Evolutionary conservation across 139 green algal genomes (phyloP), one percentile per base, ranked within the genome.

Genomic region (Chlamydomonas asymmetrica): DNA sequence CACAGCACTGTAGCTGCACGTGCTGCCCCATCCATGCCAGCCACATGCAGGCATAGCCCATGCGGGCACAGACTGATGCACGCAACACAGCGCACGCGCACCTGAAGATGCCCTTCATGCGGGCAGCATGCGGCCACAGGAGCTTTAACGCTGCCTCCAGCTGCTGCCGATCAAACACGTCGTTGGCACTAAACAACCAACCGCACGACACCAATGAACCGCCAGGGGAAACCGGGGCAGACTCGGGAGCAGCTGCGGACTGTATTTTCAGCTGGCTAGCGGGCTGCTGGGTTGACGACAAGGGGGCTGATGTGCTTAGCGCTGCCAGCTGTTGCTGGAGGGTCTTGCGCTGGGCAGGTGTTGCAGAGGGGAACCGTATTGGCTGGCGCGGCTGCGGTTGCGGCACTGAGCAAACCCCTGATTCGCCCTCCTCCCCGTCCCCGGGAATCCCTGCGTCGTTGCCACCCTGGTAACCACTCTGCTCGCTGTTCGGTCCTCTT

Each of bases 61-160:
- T n/a, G n/a, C n/a, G n/a, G n/a, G n/a, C n/a, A n/a, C n/a, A n/a
- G n/a, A n/a, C n/a, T n/a, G n/a, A n/a, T n/a, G n/a, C n/a, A n/a
- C n/a, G n/a, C n/a, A n/a, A n/a, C n/a, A n/a, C n/a, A n/a, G n/a
- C n/a, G n/a, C n/a, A n/a, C n/a, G n/a, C n/a, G n/a, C n/a, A n/a
- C 31, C 84, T 50, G 61, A 90, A 88, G 25, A 90, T 76, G 29
- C 85, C 85, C 48, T 90, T 90, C 4, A 88, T 1, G 0, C 85
- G 68, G 18, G 70, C 39, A 20, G 66, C 69, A 3, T 22, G 41
- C 66, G 68, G 56, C 40, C 66, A 50, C 63, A 83, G 4, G n/a
- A 20, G 34, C 25, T 63, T 27, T 66, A 89, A 68, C 38, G 86
- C 43, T n/a, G 23, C 50, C 34, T 38, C 37, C 66, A 90, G 73